These are phyloP conservation scores for Pittosporum tobira DNA, from an alignment of 129 eudicot species.

Conservation along the genomic window DNA sequence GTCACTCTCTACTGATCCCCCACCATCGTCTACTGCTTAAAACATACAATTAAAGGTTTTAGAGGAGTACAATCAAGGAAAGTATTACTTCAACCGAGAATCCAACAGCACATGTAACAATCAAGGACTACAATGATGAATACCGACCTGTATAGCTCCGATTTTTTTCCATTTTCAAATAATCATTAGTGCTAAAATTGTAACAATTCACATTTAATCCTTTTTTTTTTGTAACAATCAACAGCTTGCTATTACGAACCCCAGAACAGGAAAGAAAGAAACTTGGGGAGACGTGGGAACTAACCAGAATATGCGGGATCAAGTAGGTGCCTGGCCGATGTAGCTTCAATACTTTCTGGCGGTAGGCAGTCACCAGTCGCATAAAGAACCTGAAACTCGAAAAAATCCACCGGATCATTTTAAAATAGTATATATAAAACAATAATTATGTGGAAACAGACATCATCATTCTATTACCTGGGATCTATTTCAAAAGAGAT, in stretches of 20 bases:
- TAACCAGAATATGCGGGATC: constrained; percentile 51
- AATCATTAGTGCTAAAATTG: too few species aligned
- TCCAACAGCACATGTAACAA: too few species aligned
- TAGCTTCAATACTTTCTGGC: constrained; percentile 65
- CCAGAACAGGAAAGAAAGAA: neutral
- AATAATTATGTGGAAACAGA: neutral
- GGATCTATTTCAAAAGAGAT: neutral
- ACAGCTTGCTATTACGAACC: neutral
- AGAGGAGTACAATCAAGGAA: too few species aligned
- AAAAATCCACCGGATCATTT: neutral
- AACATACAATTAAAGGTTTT: neutral
- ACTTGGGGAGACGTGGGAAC: neutral
- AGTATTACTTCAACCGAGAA: too few species aligned
- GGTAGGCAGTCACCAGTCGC: constrained; percentile 81
- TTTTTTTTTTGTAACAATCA: too few species aligned
- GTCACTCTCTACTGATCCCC: constrained; percentile 18
- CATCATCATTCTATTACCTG: too few species aligned
- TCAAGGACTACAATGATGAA: too few species aligned
- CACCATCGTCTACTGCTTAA: constrained; percentile 28
- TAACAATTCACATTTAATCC: neutral
- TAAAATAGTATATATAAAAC: too few species aligned
- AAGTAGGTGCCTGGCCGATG: constrained; percentile 57
- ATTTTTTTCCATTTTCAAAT: too few species aligned
- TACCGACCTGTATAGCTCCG: too few species aligned
- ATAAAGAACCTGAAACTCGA: constrained; percentile 58